Conservation (phyloP, 306 rosid genomes). For the Gastrolobium bilobum region DNA sequence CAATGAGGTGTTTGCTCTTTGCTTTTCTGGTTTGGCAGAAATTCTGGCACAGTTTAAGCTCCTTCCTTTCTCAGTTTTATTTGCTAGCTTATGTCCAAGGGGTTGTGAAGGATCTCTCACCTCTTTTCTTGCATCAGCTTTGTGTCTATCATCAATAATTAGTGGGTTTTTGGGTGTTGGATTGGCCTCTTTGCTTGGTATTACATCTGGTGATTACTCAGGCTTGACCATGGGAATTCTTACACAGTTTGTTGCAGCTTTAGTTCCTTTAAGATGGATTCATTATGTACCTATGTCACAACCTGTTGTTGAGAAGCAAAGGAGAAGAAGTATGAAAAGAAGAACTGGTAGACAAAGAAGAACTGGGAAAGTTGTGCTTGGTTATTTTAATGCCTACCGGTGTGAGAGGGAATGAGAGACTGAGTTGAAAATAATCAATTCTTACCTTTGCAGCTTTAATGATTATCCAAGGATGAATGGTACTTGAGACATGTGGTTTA, state of each 20-base stretch:
- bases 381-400: constrained; percentile 63
- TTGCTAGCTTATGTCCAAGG: constrained; percentile 72
- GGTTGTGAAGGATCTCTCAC: constrained; percentile 96
- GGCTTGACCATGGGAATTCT: constrained; percentile 70
- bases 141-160: constrained; percentile 75
- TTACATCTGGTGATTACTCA: constrained; percentile 72
- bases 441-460: constrained; percentile 1
- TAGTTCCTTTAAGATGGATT: constrained; percentile 71
- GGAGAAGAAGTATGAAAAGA: constrained; percentile 64
- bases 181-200: constrained; percentile 74
- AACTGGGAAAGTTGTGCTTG: constrained; percentile 72
- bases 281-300: constrained; percentile 61
- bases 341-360: constrained; percentile 73
- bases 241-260: constrained; percentile 77
- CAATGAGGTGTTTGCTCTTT: constrained; percentile 71
- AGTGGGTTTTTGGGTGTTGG: constrained; percentile 85
- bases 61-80: constrained; percentile 80
- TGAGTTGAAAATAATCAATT: constrained; percentile 46
- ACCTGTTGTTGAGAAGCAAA: constrained; percentile 53
- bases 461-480: constrained; percentile 33
- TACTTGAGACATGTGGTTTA: constrained; percentile 5
- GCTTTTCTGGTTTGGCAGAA: constrained; percentile 84
- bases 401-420: constrained; percentile 74
- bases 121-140: constrained; percentile 81
- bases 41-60: constrained; percentile 82